Evolutionary conservation across 129 eudicot species (phyloP), one percentile per base, ranked within the genome.

Genomic region (Flaveria sonorensis): DNA sequence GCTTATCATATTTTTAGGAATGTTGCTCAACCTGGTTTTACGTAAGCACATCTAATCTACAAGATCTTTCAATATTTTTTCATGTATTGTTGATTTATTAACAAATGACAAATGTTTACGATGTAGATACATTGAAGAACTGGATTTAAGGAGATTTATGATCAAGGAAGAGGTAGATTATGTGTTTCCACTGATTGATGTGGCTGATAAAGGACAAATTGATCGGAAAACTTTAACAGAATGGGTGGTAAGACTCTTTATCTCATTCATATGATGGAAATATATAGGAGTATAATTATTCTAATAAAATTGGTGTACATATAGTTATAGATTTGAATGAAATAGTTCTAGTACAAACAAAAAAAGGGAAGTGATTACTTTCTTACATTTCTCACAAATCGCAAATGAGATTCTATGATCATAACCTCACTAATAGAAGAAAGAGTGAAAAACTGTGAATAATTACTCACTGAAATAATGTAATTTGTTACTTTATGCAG

Each of bases 121-220:
- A 4, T 61, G 45, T 56, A 93, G 97, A 61, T 89, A 84, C 78
- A 89, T 94, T 73, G 96, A 91, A 82, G 95, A 88, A 53, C 3
- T 79, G 30, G 96, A 94, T 79, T 85, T 94, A 40, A 83, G 85
- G 66, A 84, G 93, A 71, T 94, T 94, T 85, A 84, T 94, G 93
- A 89, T 86, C 46, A 84, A 86, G 85, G 97, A 94, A 68, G 97
- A 94, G 88, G 98, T 94, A 72, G 87, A 90, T 74, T 47, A 76
- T 30, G 88, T 90, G 75, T 79, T 89, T 83, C 97, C 96, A 12
- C 53, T 91, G 80, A 85, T 94, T 30, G 97, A 88, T 52, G 88
- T 82, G 68, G 83, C 87, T 52, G 96, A 93, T 15, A 86, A 83
- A 21, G 96, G 97, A 40, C 83, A 79, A 46, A 87, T 90, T 50